A percentile compares a stretch with the other conserved stretches of the same genome.
phyloP scores from a whole-genome alignment of 345 rosid species.

The Ricinus communis region DNA sequence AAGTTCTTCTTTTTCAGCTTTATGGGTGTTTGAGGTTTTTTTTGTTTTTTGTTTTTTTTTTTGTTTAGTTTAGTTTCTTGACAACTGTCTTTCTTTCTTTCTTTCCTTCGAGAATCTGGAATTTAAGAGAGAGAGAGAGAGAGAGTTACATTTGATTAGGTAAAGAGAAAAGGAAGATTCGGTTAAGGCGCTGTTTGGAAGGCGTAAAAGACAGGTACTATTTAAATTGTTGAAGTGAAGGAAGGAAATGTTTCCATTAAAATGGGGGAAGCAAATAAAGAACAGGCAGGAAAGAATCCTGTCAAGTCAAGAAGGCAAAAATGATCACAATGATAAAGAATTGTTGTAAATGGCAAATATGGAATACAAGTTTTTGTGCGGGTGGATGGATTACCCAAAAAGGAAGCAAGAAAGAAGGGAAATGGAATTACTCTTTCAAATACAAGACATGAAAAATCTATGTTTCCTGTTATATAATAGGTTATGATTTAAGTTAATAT shows the following conservation, averaged over 20 bases:
- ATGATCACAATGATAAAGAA: too few species aligned
- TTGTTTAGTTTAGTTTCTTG: background rate
- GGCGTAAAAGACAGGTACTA: constrained; percentile 12
- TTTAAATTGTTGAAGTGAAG: background rate
- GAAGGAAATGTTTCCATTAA: constrained; percentile 1
- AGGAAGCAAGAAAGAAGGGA: too few species aligned
- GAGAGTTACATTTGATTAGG: constrained; percentile 7
- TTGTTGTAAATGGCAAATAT: too few species aligned
- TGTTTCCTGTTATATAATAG: too few species aligned
- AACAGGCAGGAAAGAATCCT: background rate
- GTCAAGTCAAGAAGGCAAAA: background rate
- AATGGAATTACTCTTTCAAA: too few species aligned
- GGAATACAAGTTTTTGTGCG: too few species aligned
- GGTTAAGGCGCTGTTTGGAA: background rate
- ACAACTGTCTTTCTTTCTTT: constrained; percentile 12
- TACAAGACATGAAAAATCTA: too few species aligned
- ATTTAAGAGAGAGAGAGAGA: background rate
- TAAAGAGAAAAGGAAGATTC: constrained; percentile 1
- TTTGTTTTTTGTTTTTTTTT: background rate
- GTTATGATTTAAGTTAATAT: too few species aligned
- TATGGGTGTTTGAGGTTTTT: background rate
- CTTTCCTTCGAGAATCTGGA: background rate
- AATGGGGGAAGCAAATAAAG: background rate
- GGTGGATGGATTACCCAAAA: too few species aligned
- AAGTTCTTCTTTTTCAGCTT: background rate